Evolutionary conservation across 805 yeast species (phyloP), one percentile per base, ranked within the genome.

Genomic region (Ogataea thermomethanolica): DNA sequence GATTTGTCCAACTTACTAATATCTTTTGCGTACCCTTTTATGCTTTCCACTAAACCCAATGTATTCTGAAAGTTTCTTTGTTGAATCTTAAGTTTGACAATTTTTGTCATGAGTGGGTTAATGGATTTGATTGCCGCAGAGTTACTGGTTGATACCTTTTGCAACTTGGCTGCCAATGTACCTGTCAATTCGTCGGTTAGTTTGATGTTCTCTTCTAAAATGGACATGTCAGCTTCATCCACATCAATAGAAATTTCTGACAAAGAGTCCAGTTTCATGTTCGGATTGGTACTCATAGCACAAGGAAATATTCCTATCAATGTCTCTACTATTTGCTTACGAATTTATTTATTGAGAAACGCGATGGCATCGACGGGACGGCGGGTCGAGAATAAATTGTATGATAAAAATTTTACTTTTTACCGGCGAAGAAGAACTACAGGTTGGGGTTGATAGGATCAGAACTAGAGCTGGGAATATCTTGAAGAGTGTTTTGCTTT

Each of bases 171-270:
- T 8, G 76, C 67, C 40, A 89, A 79, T 31, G 73, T 62, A 2
- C 61, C 55, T 8, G 88, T 74, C 29, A 87, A 62, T 13, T 67
- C 69, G 28, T 74, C 73, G 3, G 87, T 76, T 39, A 78, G 73
- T 35, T 70, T 61, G 25, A 90, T 68, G 39, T 84, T 81, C 54
- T 84, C 93, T 37, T 86, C 84, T 24, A 89, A 71, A 4, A 89
- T 89, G 2, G 87, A 81, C 25, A 87, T 80, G 51, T 88, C 96
- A 2, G 90, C 89, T 57, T 83, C 91, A 53, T 84, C 90, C 2
- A 79, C 67, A 53, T 83, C 90, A 21, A 78, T 46, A 11, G 38
- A 33, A 23, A 46, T 39, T 14, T 46, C 43, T 27, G 20, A 17
- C 5, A 17, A 17, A 3, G 29, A 32, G 22, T 30, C 13, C 9